These are phyloP conservation scores for Penicillium thymicola DNA, from an alignment of 2,329 filamentous ascomycete genomes.

Conservation along the genomic window DNA sequence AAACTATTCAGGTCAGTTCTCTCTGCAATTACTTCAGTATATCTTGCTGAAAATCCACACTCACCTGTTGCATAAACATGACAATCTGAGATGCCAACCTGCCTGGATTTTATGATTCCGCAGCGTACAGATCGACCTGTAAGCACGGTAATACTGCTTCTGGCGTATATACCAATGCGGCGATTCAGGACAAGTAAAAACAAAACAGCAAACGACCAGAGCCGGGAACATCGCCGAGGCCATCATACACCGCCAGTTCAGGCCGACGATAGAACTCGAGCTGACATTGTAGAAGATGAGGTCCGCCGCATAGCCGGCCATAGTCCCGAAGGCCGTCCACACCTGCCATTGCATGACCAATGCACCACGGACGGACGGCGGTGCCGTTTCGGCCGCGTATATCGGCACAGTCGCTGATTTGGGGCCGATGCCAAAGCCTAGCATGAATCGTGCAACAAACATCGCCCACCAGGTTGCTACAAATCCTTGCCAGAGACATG, in stretches of 20 bases:
- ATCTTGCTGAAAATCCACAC: neutral
- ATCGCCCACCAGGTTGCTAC: slow-evolving; percentile 70
- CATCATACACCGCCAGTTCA: slow-evolving; percentile 68
- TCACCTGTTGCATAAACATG: slow-evolving; percentile 65
- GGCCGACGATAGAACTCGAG: slow-evolving; percentile 52
- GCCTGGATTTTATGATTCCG: slow-evolving; percentile 45
- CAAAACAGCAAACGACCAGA: slow-evolving; percentile 54
- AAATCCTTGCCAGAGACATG: slow-evolving; percentile 59
- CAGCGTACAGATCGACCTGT: slow-evolving; percentile 43
- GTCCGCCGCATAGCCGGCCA: slow-evolving; percentile 59
- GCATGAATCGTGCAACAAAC: slow-evolving; percentile 65
- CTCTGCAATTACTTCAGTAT: neutral
- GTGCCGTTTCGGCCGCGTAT: slow-evolving; percentile 71
- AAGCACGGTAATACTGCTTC: slow-evolving; percentile 42
- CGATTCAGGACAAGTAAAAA: slow-evolving; percentile 61
- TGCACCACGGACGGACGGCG: slow-evolving; percentile 66
- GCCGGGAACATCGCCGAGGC: slow-evolving; percentile 63
- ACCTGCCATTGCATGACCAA: slow-evolving; percentile 81
- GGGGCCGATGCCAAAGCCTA: slow-evolving; percentile 74
- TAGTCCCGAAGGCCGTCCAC: slow-evolving; percentile 51
- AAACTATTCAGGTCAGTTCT: slow-evolving; percentile 28
- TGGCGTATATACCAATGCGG: slow-evolving; percentile 50
- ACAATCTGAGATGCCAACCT: slow-evolving; percentile 58
- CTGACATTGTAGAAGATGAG: slow-evolving; percentile 60
- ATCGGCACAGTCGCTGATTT: slow-evolving; percentile 74